A percentile compares a stretch with the other conserved stretches of the same genome.
Conservation (phyloP, 2,329 filamentous ascomycete species). For the Pseudocercospora fijiensis region DNA sequence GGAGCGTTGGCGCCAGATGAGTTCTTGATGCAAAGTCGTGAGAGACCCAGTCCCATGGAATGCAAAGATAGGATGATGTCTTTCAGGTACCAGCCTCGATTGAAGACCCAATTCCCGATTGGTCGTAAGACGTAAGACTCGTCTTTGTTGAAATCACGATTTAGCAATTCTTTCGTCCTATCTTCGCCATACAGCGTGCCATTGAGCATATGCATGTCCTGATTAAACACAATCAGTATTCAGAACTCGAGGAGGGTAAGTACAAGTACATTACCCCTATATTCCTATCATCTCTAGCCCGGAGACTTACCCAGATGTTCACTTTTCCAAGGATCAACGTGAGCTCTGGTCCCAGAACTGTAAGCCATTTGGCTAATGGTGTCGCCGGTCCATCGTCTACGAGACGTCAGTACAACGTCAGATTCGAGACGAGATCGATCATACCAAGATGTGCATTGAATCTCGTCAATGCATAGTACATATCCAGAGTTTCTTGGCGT, state of each 20-base stretch:
- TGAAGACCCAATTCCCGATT: slow-evolving; percentile 21
- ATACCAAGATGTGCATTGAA: slow-evolving; percentile 31
- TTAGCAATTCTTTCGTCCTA: slow-evolving; percentile 12
- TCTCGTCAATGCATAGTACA: slow-evolving; percentile 26
- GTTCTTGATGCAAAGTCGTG: slow-evolving; percentile 16
- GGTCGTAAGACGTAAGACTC: slow-evolving; percentile 21
- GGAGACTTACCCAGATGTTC: slow-evolving; percentile 26
- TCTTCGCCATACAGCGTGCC: slow-evolving; percentile 26
- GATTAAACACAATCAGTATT: neutral
- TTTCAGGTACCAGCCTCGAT: slow-evolving; percentile 24
- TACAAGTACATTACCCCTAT: too few species aligned
- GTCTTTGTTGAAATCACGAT: neutral
- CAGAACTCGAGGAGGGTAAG: too few species aligned
- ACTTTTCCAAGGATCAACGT: slow-evolving; percentile 23
- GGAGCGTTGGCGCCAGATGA: neutral
- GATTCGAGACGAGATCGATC: neutral
- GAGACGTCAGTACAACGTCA: neutral
- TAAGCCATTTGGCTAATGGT: slow-evolving; percentile 27
- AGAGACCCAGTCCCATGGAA: slow-evolving; percentile 20
- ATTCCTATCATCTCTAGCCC: neutral
- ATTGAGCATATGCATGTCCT: slow-evolving; percentile 32
- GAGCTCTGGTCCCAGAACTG: slow-evolving; percentile 18
- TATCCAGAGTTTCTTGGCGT: slow-evolving; percentile 24
- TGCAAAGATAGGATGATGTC: slow-evolving; percentile 25
- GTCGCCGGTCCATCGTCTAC: slow-evolving; percentile 29